phyloP scores from a whole-genome alignment of 2,329 filamentous ascomycete species.

The Xylaria sp. region DNA sequence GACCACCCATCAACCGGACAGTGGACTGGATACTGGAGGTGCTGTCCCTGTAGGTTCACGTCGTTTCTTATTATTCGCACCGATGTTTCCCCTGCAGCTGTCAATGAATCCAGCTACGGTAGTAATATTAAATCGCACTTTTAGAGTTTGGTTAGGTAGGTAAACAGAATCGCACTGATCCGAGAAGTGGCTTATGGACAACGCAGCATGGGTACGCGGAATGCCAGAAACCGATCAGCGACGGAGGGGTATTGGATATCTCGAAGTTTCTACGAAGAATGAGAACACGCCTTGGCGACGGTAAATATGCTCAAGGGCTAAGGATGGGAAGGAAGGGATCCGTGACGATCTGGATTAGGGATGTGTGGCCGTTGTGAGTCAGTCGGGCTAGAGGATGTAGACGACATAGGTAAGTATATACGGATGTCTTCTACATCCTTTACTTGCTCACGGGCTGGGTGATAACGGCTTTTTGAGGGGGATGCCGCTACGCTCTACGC shows the following conservation, averaged over 20 bases:
- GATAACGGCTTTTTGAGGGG: conserved; percentile 24
- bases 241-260: conserved; percentile 5
- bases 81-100: conserved; percentile 10
- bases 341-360: conserved; percentile 11
- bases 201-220: conserved; percentile 1
- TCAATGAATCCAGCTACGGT: conserved; percentile 1
- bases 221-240: conserved; percentile 14
- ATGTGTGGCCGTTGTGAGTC: conserved; percentile 6
- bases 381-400: conserved; percentile 10
- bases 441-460: neutral
- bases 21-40: neutral
- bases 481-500: conserved; percentile 17
- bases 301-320: conserved; percentile 1
- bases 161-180: too few relatives aligned
- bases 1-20: conserved; percentile 2
- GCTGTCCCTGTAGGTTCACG: conserved; percentile 1
- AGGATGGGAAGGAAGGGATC: neutral
- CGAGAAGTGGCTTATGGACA: conserved; percentile 1
- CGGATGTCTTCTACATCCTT: neutral
- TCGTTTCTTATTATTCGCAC: conserved; percentile 16
- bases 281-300: conserved; percentile 12
- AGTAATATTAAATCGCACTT: too few relatives aligned
- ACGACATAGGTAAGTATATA: neutral
- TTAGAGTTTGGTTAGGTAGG: too few relatives aligned
- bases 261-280: conserved; percentile 2